phyloP scores from a whole-genome alignment of 2,329 filamentous ascomycete genomes.

The Plenodomus biglobosus region DNA sequence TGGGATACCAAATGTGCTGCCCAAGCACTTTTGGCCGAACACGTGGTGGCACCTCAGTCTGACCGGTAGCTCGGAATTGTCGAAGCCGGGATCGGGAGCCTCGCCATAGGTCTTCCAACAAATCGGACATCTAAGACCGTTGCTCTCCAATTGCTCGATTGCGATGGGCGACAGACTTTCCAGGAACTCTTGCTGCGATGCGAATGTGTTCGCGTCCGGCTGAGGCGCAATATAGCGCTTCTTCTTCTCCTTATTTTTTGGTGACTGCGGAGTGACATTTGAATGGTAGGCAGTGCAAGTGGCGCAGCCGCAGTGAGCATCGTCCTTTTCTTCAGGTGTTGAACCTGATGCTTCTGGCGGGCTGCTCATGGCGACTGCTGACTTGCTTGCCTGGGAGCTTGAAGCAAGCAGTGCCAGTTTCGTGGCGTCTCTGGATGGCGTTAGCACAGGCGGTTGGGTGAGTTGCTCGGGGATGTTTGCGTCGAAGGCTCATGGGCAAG shows the following conservation, averaged over 20 bases:
- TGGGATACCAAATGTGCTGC: slow-evolving; percentile 8
- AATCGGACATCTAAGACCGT: slow-evolving; percentile 13
- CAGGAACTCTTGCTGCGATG: slow-evolving; percentile 19
- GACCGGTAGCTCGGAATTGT: slow-evolving; percentile 22
- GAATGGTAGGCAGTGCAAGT: background rate
- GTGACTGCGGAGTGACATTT: background rate
- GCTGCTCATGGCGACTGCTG: background rate
- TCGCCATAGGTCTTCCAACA: slow-evolving; percentile 26
- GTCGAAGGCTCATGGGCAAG: background rate
- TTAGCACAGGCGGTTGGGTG: background rate
- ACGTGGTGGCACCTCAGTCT: slow-evolving; percentile 19
- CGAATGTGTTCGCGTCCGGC: slow-evolving; percentile 15
- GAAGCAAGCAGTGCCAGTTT: background rate
- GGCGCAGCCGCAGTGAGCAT: background rate
- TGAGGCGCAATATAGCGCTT: slow-evolving; percentile 13
- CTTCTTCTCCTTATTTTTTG: background rate
- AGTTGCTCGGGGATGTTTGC: background rate
- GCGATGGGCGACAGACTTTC: slow-evolving; percentile 12
- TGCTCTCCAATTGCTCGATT: slow-evolving; percentile 7
- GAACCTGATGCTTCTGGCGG: background rate
- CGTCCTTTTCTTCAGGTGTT: background rate
- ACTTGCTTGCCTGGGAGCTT: background rate
- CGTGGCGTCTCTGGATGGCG: background rate
- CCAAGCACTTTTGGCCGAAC: slow-evolving; percentile 22
- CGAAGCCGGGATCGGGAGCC: slow-evolving; percentile 10